Conservation (phyloP, 345 rosid species). For the rapeseed (Brassica napus) region DNA sequence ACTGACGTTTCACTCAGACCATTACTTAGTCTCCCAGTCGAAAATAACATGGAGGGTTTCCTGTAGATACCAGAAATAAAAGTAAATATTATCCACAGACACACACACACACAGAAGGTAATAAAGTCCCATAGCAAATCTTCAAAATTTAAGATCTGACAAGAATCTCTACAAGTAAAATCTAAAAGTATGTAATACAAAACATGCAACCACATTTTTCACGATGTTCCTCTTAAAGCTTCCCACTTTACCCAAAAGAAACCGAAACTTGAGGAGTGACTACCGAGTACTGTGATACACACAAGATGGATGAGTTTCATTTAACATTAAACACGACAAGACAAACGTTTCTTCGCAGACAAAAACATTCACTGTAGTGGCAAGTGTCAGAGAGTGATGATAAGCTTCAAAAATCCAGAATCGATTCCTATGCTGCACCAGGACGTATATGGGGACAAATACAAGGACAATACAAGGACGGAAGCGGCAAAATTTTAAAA, state of each 20-base stretch:
- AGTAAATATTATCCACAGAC: conserved; percentile 6
- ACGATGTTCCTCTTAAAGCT: not conserved
- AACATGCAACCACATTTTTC: not conserved
- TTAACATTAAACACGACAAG: too few species aligned
- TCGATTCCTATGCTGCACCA: too few species aligned
- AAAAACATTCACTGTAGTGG: too few species aligned
- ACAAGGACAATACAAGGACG: too few species aligned
- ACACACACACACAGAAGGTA: not conserved
- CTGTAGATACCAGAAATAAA: not conserved
- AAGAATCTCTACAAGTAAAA: not conserved
- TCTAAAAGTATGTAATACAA: not conserved
- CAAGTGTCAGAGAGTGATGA: too few species aligned
- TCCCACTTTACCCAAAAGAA: not conserved
- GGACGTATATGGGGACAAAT: too few species aligned
- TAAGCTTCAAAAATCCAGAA: too few species aligned
- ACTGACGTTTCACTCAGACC: conserved; percentile 6
- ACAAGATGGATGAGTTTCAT: too few species aligned
- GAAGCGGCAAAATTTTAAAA: too few species aligned
- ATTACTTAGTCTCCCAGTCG: conserved; percentile 7
- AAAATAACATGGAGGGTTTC: not conserved
- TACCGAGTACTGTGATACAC: too few species aligned
- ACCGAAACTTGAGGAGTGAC: too few species aligned
- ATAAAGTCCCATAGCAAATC: not conserved
- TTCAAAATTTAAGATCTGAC: conserved; percentile 27
- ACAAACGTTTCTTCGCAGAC: too few species aligned